These are phyloP conservation scores for Arabidopsis arenosa DNA, from an alignment of 345 rosid species.

Conservation along the genomic window DNA sequence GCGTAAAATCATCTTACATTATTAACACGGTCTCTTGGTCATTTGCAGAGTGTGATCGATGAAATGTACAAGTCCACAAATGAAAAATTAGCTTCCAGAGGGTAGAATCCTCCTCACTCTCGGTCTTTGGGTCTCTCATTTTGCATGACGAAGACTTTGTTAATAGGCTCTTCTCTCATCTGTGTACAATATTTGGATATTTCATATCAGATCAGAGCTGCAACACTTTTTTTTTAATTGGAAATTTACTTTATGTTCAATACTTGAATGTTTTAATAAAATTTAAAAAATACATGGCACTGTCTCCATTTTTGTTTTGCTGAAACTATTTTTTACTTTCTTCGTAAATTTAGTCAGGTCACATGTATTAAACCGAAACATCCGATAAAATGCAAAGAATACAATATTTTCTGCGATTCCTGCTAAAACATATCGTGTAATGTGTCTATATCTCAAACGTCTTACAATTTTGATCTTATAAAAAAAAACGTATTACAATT, in stretches of 20 bases:
- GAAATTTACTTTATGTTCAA: constrained; percentile 4
- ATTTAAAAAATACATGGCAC: not conserved
- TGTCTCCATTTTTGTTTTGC: not conserved
- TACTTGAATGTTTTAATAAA: not conserved
- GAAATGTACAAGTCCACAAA: constrained; percentile 46
- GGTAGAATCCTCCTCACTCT: constrained; percentile 23
- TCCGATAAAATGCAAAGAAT: not conserved
- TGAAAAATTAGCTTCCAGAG: constrained; percentile 37
- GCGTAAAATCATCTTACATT: not conserved
- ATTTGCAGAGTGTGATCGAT: constrained; percentile 41
- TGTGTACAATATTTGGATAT: constrained; percentile 34
- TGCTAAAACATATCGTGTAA: not conserved
- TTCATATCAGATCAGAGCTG: constrained; percentile 31
- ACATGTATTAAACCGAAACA: not conserved
- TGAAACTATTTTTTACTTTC: not conserved
- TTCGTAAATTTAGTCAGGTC: not conserved
- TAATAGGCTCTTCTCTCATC: constrained; percentile 23
- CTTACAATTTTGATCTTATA: not conserved
- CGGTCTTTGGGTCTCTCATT: constrained; percentile 1
- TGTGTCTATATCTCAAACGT: not conserved
- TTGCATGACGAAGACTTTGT: constrained; percentile 29
- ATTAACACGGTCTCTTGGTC: constrained; percentile 13
- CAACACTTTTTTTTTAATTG: not conserved
- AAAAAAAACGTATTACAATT: no score
- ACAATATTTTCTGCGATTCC: not conserved